phyloP scores from a whole-genome alignment of 139 green algal genomes.

The Closterium sp. region DNA sequence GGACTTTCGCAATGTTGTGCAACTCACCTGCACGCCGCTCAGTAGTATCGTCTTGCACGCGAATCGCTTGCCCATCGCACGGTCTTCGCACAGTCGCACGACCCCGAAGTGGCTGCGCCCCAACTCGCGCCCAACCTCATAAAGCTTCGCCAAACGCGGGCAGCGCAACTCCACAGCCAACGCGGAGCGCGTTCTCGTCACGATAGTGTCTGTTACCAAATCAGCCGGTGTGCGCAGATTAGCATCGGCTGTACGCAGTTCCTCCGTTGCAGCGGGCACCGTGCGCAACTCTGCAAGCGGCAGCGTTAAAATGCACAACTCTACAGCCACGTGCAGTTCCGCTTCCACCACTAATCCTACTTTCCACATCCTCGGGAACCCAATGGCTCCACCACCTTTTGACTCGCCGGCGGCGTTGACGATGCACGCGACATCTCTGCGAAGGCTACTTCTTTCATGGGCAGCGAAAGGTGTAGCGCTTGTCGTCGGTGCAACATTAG shows the following conservation, averaged over 20 bases:
- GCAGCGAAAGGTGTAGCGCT: background rate
- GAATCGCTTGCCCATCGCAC: conserved; percentile 13
- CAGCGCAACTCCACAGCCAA: background rate
- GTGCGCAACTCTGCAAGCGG: background rate
- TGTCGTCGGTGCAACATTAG: background rate
- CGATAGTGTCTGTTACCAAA: too few species aligned
- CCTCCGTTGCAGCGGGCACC: too few species aligned
- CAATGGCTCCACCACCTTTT: background rate
- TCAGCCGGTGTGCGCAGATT: too few species aligned
- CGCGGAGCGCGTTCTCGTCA: background rate
- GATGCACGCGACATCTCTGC: background rate
- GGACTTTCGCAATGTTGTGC: too few species aligned
- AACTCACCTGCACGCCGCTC: background rate
- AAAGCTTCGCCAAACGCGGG: background rate
- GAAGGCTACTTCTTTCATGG: background rate
- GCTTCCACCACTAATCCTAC: background rate
- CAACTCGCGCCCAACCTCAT: background rate
- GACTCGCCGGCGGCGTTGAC: background rate
- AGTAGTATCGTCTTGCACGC: conserved; percentile 31
- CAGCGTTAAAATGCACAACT: background rate
- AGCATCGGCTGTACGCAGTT: background rate
- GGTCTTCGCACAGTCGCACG: conserved; percentile 10
- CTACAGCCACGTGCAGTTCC: background rate
- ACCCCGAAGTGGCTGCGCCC: conserved; percentile 13
- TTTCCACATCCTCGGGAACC: background rate